A percentile compares a stretch with the other conserved stretches of the same genome.
These are phyloP conservation scores for Hortiboletus campestris DNA, from an alignment of 768 basidiomycete genomes.

Conservation along the genomic window DNA sequence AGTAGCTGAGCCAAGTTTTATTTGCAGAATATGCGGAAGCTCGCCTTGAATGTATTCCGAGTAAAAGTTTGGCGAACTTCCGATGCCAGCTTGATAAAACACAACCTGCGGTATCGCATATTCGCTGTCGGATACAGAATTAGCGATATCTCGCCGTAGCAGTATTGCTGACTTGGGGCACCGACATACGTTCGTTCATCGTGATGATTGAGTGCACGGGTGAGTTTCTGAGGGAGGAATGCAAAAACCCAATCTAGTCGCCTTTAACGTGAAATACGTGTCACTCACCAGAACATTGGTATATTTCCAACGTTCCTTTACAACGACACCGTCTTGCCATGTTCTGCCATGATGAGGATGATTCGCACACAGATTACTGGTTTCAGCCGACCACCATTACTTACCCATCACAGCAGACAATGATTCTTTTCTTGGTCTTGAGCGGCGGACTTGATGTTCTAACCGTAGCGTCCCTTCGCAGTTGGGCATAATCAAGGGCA, in stretches of 20 bases:
- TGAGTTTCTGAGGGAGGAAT: conserved; percentile 42
- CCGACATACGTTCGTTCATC: conserved; percentile 40
- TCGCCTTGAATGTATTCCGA: conserved; percentile 60
- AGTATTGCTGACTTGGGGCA: background rate
- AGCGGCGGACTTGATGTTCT: background rate
- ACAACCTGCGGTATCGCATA: conserved; percentile 58
- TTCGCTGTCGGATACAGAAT: conserved; percentile 20
- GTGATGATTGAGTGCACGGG: conserved; percentile 50
- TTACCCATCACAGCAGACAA: conserved; percentile 77
- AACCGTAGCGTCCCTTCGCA: background rate
- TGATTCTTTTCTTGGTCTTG: conserved; percentile 52
- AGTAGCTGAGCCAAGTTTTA: conserved; percentile 8
- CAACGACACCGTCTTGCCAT: conserved; percentile 65
- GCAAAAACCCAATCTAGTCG: background rate
- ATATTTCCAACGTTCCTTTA: conserved; percentile 43
- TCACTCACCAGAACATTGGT: conserved; percentile 55
- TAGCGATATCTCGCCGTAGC: background rate
- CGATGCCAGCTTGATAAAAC: conserved; percentile 63
- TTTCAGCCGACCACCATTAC: conserved; percentile 15
- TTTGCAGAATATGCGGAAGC: conserved; percentile 4
- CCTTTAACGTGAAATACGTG: background rate
- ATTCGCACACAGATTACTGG: background rate
- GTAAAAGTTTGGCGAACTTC: conserved; percentile 55
- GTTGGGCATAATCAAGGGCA: background rate
- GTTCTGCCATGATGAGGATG: conserved; percentile 42